Evolutionary conservation across 148 eudicot genomes (phyloP).

Genomic region (Heliamphora exappendiculata): DNA sequence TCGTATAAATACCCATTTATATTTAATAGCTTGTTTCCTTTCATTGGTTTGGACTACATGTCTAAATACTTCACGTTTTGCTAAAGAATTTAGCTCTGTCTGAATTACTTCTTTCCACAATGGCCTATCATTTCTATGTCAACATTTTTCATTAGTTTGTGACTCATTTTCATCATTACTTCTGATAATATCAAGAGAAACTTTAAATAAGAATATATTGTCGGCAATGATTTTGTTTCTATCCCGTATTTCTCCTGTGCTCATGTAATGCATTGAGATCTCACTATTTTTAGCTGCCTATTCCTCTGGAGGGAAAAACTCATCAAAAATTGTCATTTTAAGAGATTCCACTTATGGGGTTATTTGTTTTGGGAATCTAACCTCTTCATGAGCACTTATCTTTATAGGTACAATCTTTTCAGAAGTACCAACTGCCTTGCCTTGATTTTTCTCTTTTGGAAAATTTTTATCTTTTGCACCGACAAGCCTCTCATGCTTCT

Average conservation of each 20-base stretch:
- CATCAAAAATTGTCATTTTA: neutral
- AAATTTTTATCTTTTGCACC: neutral
- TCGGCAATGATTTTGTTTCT: neutral
- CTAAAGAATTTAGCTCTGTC: no score
- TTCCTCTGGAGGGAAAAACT: neutral
- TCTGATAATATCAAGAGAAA: no score
- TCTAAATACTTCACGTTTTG: no score
- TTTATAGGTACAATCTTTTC: neutral
- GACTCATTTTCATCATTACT: no score
- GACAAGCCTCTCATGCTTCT: neutral
- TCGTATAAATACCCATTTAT: neutral
- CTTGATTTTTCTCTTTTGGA: neutral
- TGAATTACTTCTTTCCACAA: no score
- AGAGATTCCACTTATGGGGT: neutral
- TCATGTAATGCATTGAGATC: no score
- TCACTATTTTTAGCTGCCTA: no score
- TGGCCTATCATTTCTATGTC: no score
- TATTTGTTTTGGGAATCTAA: neutral
- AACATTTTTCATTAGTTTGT: no score
- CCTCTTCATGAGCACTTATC: no score
- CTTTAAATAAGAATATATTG: no score
- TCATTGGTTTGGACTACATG: neutral
- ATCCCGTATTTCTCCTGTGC: neutral
- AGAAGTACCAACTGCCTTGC: no score
- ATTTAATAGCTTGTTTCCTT: neutral